Percentiles rank a stretch among this genome's conserved stretches.
Conservation (phyloP, 306 rosid species). For the Senna siamea region DNA sequence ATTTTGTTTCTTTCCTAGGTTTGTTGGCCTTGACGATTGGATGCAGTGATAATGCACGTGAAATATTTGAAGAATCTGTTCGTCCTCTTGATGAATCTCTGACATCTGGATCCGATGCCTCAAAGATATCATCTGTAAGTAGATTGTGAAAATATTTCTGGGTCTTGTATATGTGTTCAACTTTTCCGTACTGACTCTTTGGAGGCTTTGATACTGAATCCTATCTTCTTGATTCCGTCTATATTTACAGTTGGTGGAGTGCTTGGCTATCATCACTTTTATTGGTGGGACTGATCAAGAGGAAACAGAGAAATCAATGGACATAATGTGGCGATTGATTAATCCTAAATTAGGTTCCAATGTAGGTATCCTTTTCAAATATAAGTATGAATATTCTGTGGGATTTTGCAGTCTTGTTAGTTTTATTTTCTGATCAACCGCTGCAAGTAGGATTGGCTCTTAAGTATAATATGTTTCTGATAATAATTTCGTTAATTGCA, state of each 20-base stretch:
- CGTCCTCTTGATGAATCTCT: slow-evolving; percentile 60
- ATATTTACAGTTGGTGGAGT: slow-evolving; percentile 64
- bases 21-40: slow-evolving; percentile 77
- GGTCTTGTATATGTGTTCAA: slow-evolving; percentile 2
- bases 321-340: slow-evolving; percentile 82
- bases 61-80: slow-evolving; percentile 66
- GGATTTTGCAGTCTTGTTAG: neutral
- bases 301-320: slow-evolving; percentile 74
- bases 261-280: slow-evolving; percentile 76
- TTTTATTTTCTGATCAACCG: slow-evolving; percentile 19
- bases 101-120: slow-evolving; percentile 53
- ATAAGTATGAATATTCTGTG: neutral
- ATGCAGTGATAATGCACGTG: slow-evolving; percentile 67
- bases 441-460: neutral
- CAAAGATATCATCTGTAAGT: slow-evolving; percentile 58
- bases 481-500: neutral
- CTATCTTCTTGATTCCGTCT: slow-evolving; percentile 5
- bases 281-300: slow-evolving; percentile 75
- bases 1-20: slow-evolving; percentile 46
- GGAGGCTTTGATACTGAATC: neutral
- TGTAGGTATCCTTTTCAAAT: slow-evolving; percentile 39
- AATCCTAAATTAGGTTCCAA: slow-evolving; percentile 70
- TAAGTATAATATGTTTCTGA: neutral
- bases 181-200: neutral
- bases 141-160: slow-evolving; percentile 17